These are phyloP conservation scores for Podospora comata DNA, from an alignment of 495 filamentous ascomycete genomes.

Conservation along the genomic window DNA sequence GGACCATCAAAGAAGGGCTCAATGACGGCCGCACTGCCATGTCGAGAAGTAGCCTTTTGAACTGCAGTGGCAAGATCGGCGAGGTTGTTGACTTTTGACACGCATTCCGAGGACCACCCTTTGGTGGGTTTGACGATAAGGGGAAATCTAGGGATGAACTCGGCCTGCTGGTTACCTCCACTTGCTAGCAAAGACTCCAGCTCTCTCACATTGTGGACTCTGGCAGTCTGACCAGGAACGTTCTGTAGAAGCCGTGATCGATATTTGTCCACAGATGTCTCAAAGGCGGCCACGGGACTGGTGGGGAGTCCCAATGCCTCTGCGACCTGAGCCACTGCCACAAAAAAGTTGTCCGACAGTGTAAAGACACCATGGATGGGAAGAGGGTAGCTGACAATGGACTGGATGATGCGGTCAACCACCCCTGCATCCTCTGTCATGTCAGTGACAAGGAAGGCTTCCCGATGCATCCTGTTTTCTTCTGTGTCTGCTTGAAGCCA, in stretches of 20 bases:
- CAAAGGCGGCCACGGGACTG: conserved; percentile 36
- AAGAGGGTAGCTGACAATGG: conserved; percentile 32
- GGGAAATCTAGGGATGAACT: conserved; percentile 23
- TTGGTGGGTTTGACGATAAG: conserved; percentile 36
- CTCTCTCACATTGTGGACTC: conserved; percentile 22
- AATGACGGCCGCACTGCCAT: conserved; percentile 31
- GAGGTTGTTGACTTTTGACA: conserved; percentile 26
- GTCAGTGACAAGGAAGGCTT: conserved; percentile 35
- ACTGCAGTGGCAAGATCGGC: conserved; percentile 27
- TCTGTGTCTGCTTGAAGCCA: conserved; percentile 41
- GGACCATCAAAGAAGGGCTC: conserved; percentile 42
- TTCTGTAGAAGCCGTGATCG: conserved; percentile 39
- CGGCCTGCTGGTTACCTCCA: background rate
- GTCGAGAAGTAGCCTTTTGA: conserved; percentile 26
- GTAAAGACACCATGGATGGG: conserved; percentile 41
- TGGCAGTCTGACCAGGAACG: conserved; percentile 24
- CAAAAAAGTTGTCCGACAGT: conserved; percentile 41
- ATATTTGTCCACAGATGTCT: conserved; percentile 45
- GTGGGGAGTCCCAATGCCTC: conserved; percentile 34
- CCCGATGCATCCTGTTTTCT: conserved; percentile 36
- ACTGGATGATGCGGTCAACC: conserved; percentile 33
- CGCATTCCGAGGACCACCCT: conserved; percentile 34
- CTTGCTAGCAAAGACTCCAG: conserved; percentile 19
- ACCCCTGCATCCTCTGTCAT: conserved; percentile 34
- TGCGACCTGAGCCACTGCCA: conserved; percentile 35